Evolutionary conservation across 2,329 filamentous ascomycete species (phyloP).

Genomic region (Sordariomycetes sp.): DNA sequence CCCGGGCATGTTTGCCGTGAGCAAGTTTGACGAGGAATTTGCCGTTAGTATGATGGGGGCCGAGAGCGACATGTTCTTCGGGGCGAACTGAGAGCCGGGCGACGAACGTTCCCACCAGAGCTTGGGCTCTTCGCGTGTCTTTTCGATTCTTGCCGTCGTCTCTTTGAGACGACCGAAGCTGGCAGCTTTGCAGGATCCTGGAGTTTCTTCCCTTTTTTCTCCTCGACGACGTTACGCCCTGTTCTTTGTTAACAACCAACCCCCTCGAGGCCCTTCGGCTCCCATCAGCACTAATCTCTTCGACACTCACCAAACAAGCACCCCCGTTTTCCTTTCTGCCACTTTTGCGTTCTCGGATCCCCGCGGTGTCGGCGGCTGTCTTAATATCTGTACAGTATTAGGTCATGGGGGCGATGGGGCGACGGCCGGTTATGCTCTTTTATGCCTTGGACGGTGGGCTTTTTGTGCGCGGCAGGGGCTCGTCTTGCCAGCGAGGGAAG

Average conservation of each 20-base stretch:
- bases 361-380: not conserved
- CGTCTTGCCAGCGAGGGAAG: not conserved
- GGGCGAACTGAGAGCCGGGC: slow-evolving; percentile 16
- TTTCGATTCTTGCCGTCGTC: not conserved
- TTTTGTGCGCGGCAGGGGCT: not conserved
- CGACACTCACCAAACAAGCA: not conserved
- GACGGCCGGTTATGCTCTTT: not conserved
- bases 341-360: not conserved
- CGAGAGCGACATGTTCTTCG: slow-evolving; percentile 42
- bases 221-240: not conserved
- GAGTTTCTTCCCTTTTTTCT: not conserved
- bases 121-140: not conserved
- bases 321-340: not conserved
- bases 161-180: not conserved
- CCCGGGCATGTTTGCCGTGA: slow-evolving; percentile 35
- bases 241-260: not conserved
- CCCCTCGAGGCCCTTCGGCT: not conserved
- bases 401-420: not conserved
- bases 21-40: slow-evolving; percentile 44
- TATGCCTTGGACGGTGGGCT: not conserved
- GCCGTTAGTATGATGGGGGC: slow-evolving; percentile 41
- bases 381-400: not conserved
- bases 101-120: not conserved
- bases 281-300: not conserved
- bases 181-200: not conserved